These are phyloP conservation scores for Hippophae rhamnoides DNA, from an alignment of 306 rosid species.

Conservation along the genomic window DNA sequence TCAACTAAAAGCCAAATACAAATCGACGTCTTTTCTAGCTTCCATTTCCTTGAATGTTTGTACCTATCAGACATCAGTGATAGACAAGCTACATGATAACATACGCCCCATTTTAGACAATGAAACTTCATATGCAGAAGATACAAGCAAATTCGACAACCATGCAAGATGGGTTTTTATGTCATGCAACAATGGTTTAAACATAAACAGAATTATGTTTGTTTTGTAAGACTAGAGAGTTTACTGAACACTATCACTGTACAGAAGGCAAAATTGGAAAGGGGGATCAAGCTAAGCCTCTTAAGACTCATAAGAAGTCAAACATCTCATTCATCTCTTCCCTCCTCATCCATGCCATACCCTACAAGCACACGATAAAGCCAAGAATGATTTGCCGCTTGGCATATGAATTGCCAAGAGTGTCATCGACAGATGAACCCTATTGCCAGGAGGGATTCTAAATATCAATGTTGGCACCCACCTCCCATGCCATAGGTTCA, in stretches of 20 bases:
- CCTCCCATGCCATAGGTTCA: conserved; percentile 27
- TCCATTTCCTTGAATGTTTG: too few species aligned
- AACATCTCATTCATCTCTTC: too few species aligned
- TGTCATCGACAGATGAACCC: conserved; percentile 23
- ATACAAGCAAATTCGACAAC: too few species aligned
- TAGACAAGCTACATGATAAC: too few species aligned
- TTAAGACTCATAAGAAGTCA: too few species aligned
- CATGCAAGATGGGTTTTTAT: too few species aligned
- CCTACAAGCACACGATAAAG: background rate
- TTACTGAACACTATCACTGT: conserved; percentile 48
- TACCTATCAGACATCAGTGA: too few species aligned
- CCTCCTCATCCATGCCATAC: too few species aligned
- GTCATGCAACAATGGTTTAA: background rate
- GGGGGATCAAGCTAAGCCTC: background rate
- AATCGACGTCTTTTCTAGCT: too few species aligned
- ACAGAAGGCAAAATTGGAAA: conserved; percentile 46
- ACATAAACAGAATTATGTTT: conserved; percentile 4
- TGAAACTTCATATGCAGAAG: too few species aligned
- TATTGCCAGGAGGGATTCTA: conserved; percentile 19
- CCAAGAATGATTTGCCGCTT: conserved; percentile 10
- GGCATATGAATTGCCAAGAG: conserved; percentile 12
- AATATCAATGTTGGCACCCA: conserved; percentile 37
- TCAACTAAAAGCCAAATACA: too few species aligned
- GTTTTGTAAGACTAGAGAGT: conserved; percentile 20
- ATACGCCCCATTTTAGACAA: too few species aligned